These are phyloP conservation scores for Nitzschia palea DNA, from an alignment of 108 stramenopile genomes.

Conservation along the genomic window DNA sequence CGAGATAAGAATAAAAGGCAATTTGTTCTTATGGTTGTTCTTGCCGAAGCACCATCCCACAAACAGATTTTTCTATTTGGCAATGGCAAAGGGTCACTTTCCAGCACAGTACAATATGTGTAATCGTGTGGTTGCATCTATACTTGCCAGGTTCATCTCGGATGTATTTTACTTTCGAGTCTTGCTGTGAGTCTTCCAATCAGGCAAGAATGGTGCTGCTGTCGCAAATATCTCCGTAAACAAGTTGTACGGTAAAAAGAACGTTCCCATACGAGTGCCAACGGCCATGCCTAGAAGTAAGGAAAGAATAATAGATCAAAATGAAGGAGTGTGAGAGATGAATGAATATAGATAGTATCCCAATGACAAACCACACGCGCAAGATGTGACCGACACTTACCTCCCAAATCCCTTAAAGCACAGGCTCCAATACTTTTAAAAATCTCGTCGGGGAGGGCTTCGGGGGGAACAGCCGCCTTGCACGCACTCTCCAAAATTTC, in stretches of 20 bases:
- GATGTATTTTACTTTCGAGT: too few species aligned
- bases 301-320: background rate
- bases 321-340: background rate
- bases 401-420: conserved; percentile 87
- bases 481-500: conserved; percentile 90
- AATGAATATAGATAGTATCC: too few species aligned
- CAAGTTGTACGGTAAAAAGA: conserved; percentile 90
- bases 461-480: conserved; percentile 89
- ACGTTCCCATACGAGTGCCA: conserved; percentile 88
- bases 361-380: too few species aligned
- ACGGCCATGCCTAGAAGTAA: conserved; percentile 51
- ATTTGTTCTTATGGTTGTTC: too few species aligned
- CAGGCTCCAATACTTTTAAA: conserved; percentile 90
- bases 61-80: too few species aligned
- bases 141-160: too few species aligned
- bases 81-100: too few species aligned
- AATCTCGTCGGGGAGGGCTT: conserved; percentile 86
- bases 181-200: conserved; percentile 89
- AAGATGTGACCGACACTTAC: conserved; percentile 40
- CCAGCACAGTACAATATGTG: too few species aligned
- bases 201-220: conserved; percentile 84
- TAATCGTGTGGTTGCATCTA: too few species aligned
- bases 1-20: conserved; percentile 16
- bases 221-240: conserved; percentile 87
- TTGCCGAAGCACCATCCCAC: too few species aligned